These are phyloP conservation scores for Eimeria maxima DNA, from an alignment of 169 alveolate genomes.

Conservation along the genomic window DNA sequence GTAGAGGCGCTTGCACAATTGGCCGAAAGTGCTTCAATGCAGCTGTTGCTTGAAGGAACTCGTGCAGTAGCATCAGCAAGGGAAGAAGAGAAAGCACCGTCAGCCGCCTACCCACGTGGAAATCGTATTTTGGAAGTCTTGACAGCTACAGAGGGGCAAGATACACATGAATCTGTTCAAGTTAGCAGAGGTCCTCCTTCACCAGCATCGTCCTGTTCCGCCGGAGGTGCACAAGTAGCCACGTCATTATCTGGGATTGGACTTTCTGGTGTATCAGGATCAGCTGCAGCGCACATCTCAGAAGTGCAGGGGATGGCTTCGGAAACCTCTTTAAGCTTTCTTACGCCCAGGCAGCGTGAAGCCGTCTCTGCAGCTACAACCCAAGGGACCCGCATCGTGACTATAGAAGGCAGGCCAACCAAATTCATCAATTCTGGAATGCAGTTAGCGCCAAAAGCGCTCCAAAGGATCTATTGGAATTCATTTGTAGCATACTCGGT, in stretches of 20 bases:
- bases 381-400: conserved; percentile 64
- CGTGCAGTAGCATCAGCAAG: neutral
- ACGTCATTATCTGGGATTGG: neutral
- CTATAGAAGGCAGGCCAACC: conserved; percentile 57
- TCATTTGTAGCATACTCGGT: neutral
- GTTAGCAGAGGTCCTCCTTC: neutral
- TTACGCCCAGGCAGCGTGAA: conserved; percentile 66
- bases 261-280: neutral
- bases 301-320: neutral
- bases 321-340: neutral
- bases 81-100: neutral
- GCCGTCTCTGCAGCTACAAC: conserved; percentile 72
- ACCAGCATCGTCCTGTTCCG: neutral
- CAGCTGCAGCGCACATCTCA: conserved; percentile 3
- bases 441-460: neutral
- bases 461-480: neutral
- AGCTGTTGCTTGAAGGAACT: neutral
- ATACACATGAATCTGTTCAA: neutral
- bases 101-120: neutral
- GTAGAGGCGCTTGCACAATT: conserved; percentile 31
- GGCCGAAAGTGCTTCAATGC: conserved; percentile 11
- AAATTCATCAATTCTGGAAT: neutral
- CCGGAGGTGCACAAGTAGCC: neutral
- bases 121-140: conserved; percentile 1
- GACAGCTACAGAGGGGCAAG: neutral